phyloP scores from a whole-genome alignment of 768 basidiomycete genomes.

The button mushroom (Agaricus bisporus) region DNA sequence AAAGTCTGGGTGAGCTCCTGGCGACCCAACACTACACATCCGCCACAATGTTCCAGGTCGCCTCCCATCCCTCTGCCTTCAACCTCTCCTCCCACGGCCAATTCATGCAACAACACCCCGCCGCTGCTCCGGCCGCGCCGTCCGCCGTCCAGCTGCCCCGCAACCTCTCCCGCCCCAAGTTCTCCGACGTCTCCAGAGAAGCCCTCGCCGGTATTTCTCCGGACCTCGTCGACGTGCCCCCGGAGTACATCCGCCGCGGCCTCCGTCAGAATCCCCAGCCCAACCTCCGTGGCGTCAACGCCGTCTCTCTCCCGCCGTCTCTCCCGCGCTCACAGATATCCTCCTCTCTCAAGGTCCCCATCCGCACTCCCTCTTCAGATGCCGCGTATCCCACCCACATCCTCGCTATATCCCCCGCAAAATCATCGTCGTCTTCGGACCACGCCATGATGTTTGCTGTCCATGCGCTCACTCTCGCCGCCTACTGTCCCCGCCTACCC shows the following conservation, averaged over 20 bases:
- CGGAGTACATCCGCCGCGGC: conserved; percentile 62
- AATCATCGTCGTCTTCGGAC: conserved; percentile 30
- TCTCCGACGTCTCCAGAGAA: conserved; percentile 49
- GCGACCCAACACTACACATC: background rate
- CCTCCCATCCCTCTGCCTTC: conserved; percentile 36
- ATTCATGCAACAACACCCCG: conserved; percentile 19
- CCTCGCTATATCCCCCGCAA: conserved; percentile 49
- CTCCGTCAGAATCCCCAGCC: conserved; percentile 40
- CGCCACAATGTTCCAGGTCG: conserved; percentile 41
- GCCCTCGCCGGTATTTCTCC: conserved; percentile 63
- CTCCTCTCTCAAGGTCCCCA: conserved; percentile 45
- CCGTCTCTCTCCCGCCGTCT: conserved; percentile 47
- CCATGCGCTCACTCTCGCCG: conserved; percentile 57
- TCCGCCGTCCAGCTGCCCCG: conserved; percentile 63
- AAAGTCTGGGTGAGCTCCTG: conserved; percentile 19
- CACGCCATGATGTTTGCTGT: conserved; percentile 49
- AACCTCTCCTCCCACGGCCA: conserved; percentile 29
- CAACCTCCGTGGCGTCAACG: conserved; percentile 50
- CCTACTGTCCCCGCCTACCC: conserved; percentile 54
- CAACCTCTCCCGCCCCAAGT: conserved; percentile 57
- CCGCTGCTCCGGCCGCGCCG: conserved; percentile 15
- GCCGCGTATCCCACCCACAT: conserved; percentile 47
- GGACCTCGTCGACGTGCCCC: conserved; percentile 55
- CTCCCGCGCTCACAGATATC: conserved; percentile 64
- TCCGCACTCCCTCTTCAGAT: conserved; percentile 23